Percentiles rank a stretch among this genome's conserved stretches.
Conservation (phyloP, 2,329 filamentous ascomycete genomes). For the Clonostachys rhizophaga region DNA sequence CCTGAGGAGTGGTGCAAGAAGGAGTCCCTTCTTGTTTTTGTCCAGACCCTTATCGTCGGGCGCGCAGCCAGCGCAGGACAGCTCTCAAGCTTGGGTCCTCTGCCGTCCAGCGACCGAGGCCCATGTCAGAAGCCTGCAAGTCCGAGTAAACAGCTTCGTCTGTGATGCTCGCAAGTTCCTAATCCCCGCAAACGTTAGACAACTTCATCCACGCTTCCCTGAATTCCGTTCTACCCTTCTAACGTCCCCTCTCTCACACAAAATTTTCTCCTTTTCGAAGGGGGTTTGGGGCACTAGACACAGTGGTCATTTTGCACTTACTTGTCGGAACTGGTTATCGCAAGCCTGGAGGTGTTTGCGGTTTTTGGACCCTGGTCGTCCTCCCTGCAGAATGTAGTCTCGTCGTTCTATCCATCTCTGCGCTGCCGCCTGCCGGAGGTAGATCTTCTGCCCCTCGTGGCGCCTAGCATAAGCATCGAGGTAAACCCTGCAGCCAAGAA, state of each 20-base stretch:
- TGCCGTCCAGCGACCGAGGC: conserved; percentile 55
- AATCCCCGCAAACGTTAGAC: not conserved
- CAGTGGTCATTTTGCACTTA: conserved; percentile 27
- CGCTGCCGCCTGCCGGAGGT: conserved; percentile 54
- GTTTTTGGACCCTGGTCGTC: conserved; percentile 39
- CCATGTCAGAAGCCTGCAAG: conserved; percentile 46
- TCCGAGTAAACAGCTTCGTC: conserved; percentile 55
- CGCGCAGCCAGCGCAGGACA: conserved; percentile 51
- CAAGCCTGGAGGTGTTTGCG: conserved; percentile 45
- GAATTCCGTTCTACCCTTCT: no score
- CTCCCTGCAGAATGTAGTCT: conserved; percentile 46
- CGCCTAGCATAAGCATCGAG: conserved; percentile 57
- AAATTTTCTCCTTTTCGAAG: not conserved
- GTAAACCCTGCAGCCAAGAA: conserved; percentile 35
- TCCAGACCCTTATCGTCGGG: not conserved
- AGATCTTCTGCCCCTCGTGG: conserved; percentile 62
- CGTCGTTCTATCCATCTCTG: conserved; percentile 55
- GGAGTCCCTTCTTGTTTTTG: not conserved
- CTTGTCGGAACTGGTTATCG: conserved; percentile 51
- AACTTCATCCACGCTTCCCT: no score
- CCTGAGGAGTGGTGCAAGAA: no score
- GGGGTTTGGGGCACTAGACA: not conserved
- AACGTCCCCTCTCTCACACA: no score
- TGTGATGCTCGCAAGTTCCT: conserved; percentile 55
- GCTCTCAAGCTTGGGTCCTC: conserved; percentile 56